Conservation (phyloP, 371 early-diverging fungal species). For the Batrachochytrium dendrobatidis region DNA sequence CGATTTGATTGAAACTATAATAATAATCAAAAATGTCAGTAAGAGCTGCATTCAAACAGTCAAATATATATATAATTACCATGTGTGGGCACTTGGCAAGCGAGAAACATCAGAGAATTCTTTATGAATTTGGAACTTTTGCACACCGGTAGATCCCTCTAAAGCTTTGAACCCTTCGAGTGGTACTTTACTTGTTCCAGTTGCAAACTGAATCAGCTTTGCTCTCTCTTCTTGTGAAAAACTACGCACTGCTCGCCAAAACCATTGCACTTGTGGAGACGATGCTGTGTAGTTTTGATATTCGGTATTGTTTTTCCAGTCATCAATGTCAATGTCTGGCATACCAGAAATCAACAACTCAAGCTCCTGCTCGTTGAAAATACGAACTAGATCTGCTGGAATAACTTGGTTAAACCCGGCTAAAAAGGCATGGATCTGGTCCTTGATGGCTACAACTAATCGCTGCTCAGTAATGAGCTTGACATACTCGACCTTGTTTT, state of each 20-base stretch:
- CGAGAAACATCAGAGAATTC: conserved; percentile 82
- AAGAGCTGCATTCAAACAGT: neutral
- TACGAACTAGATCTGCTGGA: conserved; percentile 79
- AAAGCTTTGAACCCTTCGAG: conserved; percentile 92
- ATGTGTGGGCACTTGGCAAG: conserved; percentile 97
- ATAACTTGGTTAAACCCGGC: conserved; percentile 96
- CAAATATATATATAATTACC: conserved; percentile 50
- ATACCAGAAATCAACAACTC: conserved; percentile 98
- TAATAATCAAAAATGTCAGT: neutral
- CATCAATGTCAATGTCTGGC: conserved; percentile 97
- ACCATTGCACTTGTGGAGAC: conserved; percentile 94
- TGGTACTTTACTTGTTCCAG: conserved; percentile 97
- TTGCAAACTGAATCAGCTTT: conserved; percentile 95
- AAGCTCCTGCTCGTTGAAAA: conserved; percentile 98
- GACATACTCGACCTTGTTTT: conserved; percentile 96
- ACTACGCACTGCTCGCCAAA: conserved; percentile 98
- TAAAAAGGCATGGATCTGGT: conserved; percentile 89
- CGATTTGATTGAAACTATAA: conserved; percentile 94
- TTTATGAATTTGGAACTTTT: conserved; percentile 98
- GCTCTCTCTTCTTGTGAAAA: conserved; percentile 96
- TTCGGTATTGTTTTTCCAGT: conserved; percentile 98
- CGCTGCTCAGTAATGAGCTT: conserved; percentile 84
- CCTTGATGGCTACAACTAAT: conserved; percentile 79
- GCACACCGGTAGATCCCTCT: conserved; percentile 90
- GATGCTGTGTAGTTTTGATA: conserved; percentile 84